Evolutionary conservation across 2,329 filamentous ascomycete species (phyloP), one percentile per base, ranked within the genome.

Genomic region (Sporothrix brunneoviolacea): DNA sequence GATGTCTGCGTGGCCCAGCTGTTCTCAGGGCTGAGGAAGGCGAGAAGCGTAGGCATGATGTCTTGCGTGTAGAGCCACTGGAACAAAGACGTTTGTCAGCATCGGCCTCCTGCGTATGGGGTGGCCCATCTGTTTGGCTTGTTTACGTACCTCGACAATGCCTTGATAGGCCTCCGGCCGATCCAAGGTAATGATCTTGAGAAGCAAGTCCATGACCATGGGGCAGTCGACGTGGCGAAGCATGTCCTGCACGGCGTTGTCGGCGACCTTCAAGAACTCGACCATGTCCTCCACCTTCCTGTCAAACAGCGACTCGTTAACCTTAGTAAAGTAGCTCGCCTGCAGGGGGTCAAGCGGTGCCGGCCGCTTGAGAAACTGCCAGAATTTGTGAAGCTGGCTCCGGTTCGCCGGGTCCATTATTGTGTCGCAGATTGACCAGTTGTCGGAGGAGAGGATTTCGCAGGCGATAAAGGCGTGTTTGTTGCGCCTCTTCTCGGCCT

Each of bases 241-340:
- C 71, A 98, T 86, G 57, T 90, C 83, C 12, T 87, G 76, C 19
- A 98, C 82, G 36, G 93, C 86, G 48, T 84, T 81, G 30, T 93
- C 86, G 43, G 95, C 71, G 2, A 82, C 84, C 65, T 90, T 94
- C 67, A 98, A 82, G 55, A 98, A 83, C 16, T 84, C 82, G 58
- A 97, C 75, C 91, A 97, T 98, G 57, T 96, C 91, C 62, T 94
- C 88, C 6, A 94, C 96, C 77, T 97, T 97, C 70, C 93, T 94
- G 66, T 97, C 93, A 50, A 98, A 85, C 18, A 98, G 72, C n/a
- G 89, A 87, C 70, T 98, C 93, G 67, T 97, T 97, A 63, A 98
- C 91, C 65, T 97, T 98, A 50, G 91, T 96, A 65, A 98, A 98
- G 66, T 98, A 98, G 62, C 91, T 91, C 16, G 93, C 91, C 69